A percentile compares a stretch with the other conserved stretches of the same genome.
These are phyloP conservation scores for Hanseniaspora guilliermondii DNA, from an alignment of 805 yeast genomes.

Conservation along the genomic window DNA sequence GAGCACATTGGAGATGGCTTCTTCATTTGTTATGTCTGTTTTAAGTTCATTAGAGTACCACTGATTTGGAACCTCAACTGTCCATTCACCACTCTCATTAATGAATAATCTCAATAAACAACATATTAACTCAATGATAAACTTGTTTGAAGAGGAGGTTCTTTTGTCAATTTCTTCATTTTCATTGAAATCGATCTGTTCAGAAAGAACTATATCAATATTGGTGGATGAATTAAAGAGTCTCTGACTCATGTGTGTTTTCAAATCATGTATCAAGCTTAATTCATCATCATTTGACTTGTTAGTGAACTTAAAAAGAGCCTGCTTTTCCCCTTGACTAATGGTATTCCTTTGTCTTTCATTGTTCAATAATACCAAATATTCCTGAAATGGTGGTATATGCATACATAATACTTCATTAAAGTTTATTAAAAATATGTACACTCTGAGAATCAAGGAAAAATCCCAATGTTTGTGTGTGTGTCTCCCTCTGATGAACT, in stretches of 20 bases:
- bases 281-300: neutral
- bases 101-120: conserved; percentile 25
- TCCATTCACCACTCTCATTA: conserved; percentile 27
- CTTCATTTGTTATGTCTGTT: conserved; percentile 9
- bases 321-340: neutral
- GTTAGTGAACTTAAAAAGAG: neutral
- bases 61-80: conserved; percentile 22
- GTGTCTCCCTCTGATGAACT: neutral
- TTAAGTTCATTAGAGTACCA: conserved; percentile 20
- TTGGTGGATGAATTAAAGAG: neutral
- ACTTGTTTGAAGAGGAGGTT: conserved; percentile 18
- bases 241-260: neutral
- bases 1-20: conserved; percentile 14
- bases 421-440: conserved; percentile 3
- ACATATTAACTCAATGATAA: conserved; percentile 24
- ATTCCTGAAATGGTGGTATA: neutral
- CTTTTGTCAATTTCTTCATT: conserved; percentile 1
- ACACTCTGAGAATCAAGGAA: conserved; percentile 1
- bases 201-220: neutral
- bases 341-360: neutral
- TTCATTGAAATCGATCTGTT: neutral
- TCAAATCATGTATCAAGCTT: neutral
- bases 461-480: neutral
- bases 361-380: conserved; percentile 4
- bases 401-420: neutral